Percentiles rank a stretch among this genome's conserved stretches.
These are phyloP conservation scores for Cryptosporidium ryanae DNA, from an alignment of 169 alveolate genomes.

Conservation along the genomic window DNA sequence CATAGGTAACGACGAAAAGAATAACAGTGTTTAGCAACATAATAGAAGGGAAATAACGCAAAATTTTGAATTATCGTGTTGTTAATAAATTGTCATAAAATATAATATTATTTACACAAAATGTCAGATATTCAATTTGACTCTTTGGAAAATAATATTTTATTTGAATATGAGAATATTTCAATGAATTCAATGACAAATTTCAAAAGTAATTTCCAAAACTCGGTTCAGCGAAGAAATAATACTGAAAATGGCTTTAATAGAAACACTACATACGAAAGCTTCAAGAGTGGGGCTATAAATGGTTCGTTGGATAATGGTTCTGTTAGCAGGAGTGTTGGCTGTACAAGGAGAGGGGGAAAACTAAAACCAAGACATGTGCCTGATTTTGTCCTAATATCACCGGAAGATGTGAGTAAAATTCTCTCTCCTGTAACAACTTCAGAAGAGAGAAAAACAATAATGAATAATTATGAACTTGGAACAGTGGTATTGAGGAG, in stretches of 20 bases:
- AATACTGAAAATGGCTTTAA: constrained; percentile 10
- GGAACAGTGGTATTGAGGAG: constrained; percentile 68
- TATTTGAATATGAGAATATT: constrained; percentile 42
- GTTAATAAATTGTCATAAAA: no score
- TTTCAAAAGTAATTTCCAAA: constrained; percentile 14
- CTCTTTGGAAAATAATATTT: constrained; percentile 36
- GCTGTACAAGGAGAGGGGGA: constrained; percentile 54
- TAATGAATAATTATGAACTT: constrained; percentile 61
- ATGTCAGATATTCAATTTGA: constrained; percentile 32
- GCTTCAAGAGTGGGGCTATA: constrained; percentile 31
- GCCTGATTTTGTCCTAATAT: constrained; percentile 70
- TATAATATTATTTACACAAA: neutral
- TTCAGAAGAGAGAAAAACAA: constrained; percentile 37
- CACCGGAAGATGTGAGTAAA: constrained; percentile 61
- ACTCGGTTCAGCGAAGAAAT: neutral
- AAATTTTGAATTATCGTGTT: no score
- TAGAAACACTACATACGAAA: neutral
- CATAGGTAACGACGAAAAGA: no score
- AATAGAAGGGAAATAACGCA: no score
- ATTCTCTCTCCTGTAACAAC: constrained; percentile 49
- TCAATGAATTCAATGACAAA: constrained; percentile 23
- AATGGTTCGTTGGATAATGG: constrained; percentile 11
- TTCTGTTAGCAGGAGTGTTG: neutral
- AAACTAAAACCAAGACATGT: constrained; percentile 72
- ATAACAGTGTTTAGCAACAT: no score